Percentiles rank a stretch among this genome's conserved stretches.
These are phyloP conservation scores for Diplodia scrobiculata DNA, from an alignment of 2,329 filamentous ascomycete species.

Conservation along the genomic window DNA sequence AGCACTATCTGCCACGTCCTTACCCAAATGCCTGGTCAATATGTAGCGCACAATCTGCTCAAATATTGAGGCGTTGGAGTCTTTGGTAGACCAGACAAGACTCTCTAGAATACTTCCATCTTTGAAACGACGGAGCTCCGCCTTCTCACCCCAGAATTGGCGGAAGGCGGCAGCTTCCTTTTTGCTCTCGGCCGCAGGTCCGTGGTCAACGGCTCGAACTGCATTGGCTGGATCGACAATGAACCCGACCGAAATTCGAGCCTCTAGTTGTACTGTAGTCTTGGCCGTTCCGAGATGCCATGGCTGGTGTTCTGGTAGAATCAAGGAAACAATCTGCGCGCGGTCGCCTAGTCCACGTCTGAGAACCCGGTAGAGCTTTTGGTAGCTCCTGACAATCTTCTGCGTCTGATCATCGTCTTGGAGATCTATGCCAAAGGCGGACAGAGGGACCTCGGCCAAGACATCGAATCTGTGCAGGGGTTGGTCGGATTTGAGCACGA, in stretches of 20 bases:
- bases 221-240: conserved; percentile 73
- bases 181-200: conserved; percentile 82
- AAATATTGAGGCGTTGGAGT: conserved; percentile 65
- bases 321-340: conserved; percentile 61
- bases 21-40: conserved; percentile 68
- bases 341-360: conserved; percentile 74
- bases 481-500: conserved; percentile 65
- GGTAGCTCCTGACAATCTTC: conserved; percentile 47
- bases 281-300: conserved; percentile 44
- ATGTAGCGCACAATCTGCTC: conserved; percentile 78
- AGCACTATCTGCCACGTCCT: conserved; percentile 55
- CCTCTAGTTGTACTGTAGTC: conserved; percentile 36
- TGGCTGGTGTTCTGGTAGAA: conserved; percentile 35
- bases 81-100: conserved; percentile 73
- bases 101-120: conserved; percentile 93
- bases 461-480: conserved; percentile 59
- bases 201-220: conserved; percentile 78
- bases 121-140: conserved; percentile 90
- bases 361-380: conserved; percentile 66
- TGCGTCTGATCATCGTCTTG: conserved; percentile 36
- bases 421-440: conserved; percentile 37
- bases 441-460: conserved; percentile 47
- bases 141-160: conserved; percentile 91
- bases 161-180: conserved; percentile 79
- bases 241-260: conserved; percentile 64